Evolutionary conservation across 495 filamentous ascomycete species (phyloP).

Genomic region (Penicillium nucicola): DNA sequence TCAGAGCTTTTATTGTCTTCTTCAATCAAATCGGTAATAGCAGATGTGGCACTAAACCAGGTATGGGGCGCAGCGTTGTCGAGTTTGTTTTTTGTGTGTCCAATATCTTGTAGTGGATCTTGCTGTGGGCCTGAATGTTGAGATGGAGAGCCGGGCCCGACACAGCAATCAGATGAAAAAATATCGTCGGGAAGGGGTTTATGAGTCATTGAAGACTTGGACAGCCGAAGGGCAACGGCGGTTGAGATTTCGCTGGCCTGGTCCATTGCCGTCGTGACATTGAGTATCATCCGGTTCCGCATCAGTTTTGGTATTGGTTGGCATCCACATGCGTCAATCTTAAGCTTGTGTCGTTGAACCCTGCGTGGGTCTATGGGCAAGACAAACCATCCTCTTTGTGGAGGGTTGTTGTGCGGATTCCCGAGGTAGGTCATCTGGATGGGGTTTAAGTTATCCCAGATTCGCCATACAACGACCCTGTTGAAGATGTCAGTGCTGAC

Average conservation of each 20-base stretch:
- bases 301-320: slow-evolving; percentile 20
- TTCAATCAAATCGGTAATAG: slow-evolving; percentile 13
- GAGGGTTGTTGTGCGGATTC: slow-evolving; percentile 11
- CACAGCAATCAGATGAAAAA: slow-evolving; percentile 26
- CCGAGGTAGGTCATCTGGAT: slow-evolving; percentile 28
- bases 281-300: slow-evolving; percentile 20
- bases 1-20: slow-evolving; percentile 13
- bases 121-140: neutral
- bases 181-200: slow-evolving; percentile 23
- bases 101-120: neutral
- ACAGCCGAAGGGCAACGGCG: neutral
- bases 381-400: slow-evolving; percentile 45
- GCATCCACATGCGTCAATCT: slow-evolving; percentile 46
- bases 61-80: neutral
- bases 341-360: slow-evolving; percentile 33
- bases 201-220: neutral
- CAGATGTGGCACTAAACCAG: neutral
- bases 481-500: slow-evolving; percentile 73
- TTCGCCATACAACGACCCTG: slow-evolving; percentile 60
- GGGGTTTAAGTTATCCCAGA: slow-evolving; percentile 49
- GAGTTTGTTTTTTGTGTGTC: neutral
- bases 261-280: slow-evolving; percentile 26
- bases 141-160: neutral
- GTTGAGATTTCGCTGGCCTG: slow-evolving; percentile 26
- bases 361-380: slow-evolving; percentile 48